Evolutionary conservation across 208 protist species (phyloP), one percentile per base, ranked within the genome.

Genomic region (Leishmania tarentolae): DNA sequence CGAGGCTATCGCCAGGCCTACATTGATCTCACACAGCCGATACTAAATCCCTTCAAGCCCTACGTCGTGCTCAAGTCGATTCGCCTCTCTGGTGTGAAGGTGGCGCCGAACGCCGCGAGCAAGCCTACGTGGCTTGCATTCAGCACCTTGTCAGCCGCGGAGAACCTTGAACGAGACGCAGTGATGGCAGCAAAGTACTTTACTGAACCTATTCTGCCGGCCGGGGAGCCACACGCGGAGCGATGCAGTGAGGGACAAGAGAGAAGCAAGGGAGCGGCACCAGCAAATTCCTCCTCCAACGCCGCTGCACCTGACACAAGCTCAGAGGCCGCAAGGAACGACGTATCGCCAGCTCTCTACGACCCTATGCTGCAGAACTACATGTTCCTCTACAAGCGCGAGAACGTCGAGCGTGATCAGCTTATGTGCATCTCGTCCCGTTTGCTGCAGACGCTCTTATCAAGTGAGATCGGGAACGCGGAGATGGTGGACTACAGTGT

Each of bases 381-480:
- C 72, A 77, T 87, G 74, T 90, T 95, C 69, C 88, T 97, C 44
- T 94, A 91, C 82, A 97, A 97, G 83, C 86, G 82, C 35, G 91
- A 95, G 79, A 91, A 90, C 66, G 87, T 95, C 37, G 89, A 94
- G 82, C 86, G 88, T 7, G 93, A 97, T 78, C 90, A 95, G 80
- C 87, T 97, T 44, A 93, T 97, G 90, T 97, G 93, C 76, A 84
- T 97, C 52, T 88, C 82, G 5, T 89, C 84, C 15, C 80, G 90
- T 15, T 84, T 94, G 31, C 63, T 95, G 31, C 91, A 93, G 75
- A 87, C 82, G 78, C 83, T 95, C 4, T 86, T 96, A 13, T 73
- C 80, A 47, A 81, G 78, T 40, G 78, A 92, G 75, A 79, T 93
- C 44, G 77, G 79, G 42, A 66, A 85, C 35, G 88, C 89, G 37